Base-by-base conservation (phyloP, 768 basidiomycete genomes). In the Pleurotus tuoliensis region DNA sequence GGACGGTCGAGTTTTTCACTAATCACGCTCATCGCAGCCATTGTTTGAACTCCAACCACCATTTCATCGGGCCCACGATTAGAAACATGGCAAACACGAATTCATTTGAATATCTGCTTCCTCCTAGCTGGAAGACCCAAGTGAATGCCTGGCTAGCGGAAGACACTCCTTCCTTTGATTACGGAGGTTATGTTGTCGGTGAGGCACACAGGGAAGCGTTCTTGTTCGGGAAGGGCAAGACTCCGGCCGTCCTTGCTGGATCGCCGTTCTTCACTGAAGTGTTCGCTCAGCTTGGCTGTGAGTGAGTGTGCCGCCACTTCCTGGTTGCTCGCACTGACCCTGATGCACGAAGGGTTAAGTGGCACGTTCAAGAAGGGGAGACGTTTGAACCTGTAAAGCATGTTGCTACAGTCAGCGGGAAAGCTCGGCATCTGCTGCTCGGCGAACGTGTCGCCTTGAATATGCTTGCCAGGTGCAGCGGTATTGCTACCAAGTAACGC, bases 131-230 rank as follows among this genome's bases (percentile, higher is more conserved):
- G 96, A 93, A 90, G 69, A 64, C 81, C 1, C 86, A 92, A 61
- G 81, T 98, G 53, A 73, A 80, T 2, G 74, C 68, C 12, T 99
- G 96, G 96, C 82, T 95, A 27, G 83, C 83, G 6, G 96, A 99
- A 72, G 96, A 98, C 67, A 90, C 88, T 0, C 96, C 96, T 1
- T 94, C 92, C 1, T 97, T 98, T 63, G 96, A 99, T 71, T 97
- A 93, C 61, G 95, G 90, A 39, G 96, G 96, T 2, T 96, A 90
- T 66, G 93, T 98, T 47, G 96, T 99, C 7, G 96, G 96, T 12
- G 95, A 98, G 66, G 88, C 82, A 5, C 74, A 82, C 38, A 85
- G 93, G 41, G 87, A 90, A 67, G 97, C 97, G 5, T 88, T 86
- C 66, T 81, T 98, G 15, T 80, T 93, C 63, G 96, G 94, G 48